Evolutionary conservation across 768 basidiomycete genomes (phyloP).

Genomic region (Pholiota conissans): DNA sequence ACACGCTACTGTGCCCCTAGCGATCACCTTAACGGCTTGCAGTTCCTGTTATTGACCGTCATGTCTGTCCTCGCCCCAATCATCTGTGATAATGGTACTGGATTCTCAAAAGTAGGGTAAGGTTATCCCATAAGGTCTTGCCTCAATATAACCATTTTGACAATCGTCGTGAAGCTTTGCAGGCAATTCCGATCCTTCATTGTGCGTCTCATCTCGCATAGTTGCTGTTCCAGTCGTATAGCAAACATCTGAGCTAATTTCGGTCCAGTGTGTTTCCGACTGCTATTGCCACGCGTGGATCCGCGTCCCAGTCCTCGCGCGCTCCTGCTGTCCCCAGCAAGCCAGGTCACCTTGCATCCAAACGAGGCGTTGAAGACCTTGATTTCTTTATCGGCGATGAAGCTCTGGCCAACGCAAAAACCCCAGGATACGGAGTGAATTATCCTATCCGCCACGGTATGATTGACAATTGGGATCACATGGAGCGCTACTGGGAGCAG

Average conservation of each 20-base stretch:
- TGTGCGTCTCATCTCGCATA: conserved; percentile 51
- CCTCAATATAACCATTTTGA: conserved; percentile 2
- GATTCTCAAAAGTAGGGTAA: conserved; percentile 96
- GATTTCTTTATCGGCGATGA: conserved; percentile 99
- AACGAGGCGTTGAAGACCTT: conserved; percentile 97
- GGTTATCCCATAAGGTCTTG: conserved; percentile 21
- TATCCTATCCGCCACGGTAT: conserved; percentile 97
- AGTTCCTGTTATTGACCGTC: conserved; percentile 14
- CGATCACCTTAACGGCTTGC: conserved; percentile 4
- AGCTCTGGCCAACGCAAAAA: conserved; percentile 93
- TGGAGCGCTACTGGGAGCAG: conserved; percentile 99
- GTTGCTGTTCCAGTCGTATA: conserved; percentile 2
- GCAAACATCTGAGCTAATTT: conserved; percentile 8
- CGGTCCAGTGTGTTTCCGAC: conserved; percentile 88
- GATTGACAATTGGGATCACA: conserved; percentile 98
- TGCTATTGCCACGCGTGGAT: conserved; percentile 89
- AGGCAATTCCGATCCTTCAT: conserved; percentile 98
- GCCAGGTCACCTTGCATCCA: conserved; percentile 91
- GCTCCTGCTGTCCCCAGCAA: conserved; percentile 82
- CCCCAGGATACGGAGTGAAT: conserved; percentile 88
- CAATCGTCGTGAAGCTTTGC: conserved; percentile 67
- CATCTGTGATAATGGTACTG: conserved; percentile 97
- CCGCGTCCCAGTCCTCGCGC: conserved; percentile 58
- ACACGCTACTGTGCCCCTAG: neutral
- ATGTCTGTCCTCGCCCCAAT: conserved; percentile 93